A percentile compares a stretch with the other conserved stretches of the same genome.
Evolutionary conservation across 148 eudicot species (phyloP).

Genomic region (Camellia lanceoleosa): DNA sequence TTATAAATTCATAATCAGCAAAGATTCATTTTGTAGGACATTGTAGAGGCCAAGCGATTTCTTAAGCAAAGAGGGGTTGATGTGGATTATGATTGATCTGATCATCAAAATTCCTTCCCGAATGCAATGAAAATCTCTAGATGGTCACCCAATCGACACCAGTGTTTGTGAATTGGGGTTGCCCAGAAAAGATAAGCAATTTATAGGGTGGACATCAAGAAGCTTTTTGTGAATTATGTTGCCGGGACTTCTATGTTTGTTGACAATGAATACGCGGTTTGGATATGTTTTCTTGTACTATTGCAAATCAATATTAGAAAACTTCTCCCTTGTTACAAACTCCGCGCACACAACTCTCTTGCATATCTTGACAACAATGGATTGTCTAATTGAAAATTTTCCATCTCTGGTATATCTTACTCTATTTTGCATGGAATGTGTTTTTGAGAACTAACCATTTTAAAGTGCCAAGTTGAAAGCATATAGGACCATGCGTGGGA

Average conservation of each 20-base stretch:
- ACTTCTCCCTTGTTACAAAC: not conserved
- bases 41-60: slow-evolving; percentile 72
- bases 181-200: not conserved
- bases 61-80: slow-evolving; percentile 62
- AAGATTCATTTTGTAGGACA: slow-evolving; percentile 41
- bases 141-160: not conserved
- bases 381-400: too few relatives aligned
- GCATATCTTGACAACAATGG: too few relatives aligned
- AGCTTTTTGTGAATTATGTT: not conserved
- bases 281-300: not conserved
- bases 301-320: not conserved
- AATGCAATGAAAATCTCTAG: not conserved
- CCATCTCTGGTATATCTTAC: not conserved
- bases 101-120: too few relatives aligned
- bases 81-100: slow-evolving; percentile 47
- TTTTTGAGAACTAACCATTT: not conserved
- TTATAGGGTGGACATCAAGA: not conserved
- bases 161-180: not conserved
- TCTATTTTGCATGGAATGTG: not conserved
- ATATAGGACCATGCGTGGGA: not conserved
- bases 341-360: too few relatives aligned
- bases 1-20: not conserved
- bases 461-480: not conserved
- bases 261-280: not conserved
- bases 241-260: not conserved